Base-by-base conservation (phyloP, 306 rosid genomes). In the Vigna mungo region DNA sequence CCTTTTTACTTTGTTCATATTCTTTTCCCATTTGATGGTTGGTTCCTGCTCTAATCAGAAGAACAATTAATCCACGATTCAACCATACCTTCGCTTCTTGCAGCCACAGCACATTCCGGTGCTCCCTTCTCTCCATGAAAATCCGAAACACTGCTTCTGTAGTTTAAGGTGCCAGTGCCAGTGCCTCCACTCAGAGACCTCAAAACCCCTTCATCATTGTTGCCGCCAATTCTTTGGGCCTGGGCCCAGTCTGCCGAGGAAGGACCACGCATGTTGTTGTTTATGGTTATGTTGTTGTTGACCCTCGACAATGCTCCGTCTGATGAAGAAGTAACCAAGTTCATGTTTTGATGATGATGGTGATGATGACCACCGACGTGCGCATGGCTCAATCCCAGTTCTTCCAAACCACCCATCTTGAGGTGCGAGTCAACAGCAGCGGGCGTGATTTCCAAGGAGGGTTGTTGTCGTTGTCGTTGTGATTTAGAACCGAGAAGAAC, bases 31-130 rank as follows among this genome's bases (percentile, higher is more conserved):
- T 47, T 56, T 25, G 59, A 6, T 2, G 15, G 48, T 46, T 52
- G 37, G 53, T 12, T 39, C 23, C 14, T 6, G 49, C 51, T 60
- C 39, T 82, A 91, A 81, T 95, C 97, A 25, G 99, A 90, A 58
- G 99, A 95, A 86, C 96, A 92, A 88, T 83, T 86, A 74, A 96
- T 92, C 97, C 98, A 92, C 34, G 99, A 86, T 85, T 96, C 97
- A 78, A 90, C 86, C 87, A 90, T 96, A 91, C 97, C 97, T 96
- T 88, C 97, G 52, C 78, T 84, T 79, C 97, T 85, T 12, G 85
- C 71, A 41, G 85, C 60, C 69, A 74, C 82, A 12, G 34, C 71
- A 73, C 88, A 76, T 58, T 89, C 92, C 3, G 87, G 74, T 72
- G 81, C 88, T 72, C 81, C 89, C 17, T 83, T 90, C 46, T 85